Conservation (phyloP, 2,329 filamentous ascomycete species). For the Chrysosphaeria jannelii region DNA sequence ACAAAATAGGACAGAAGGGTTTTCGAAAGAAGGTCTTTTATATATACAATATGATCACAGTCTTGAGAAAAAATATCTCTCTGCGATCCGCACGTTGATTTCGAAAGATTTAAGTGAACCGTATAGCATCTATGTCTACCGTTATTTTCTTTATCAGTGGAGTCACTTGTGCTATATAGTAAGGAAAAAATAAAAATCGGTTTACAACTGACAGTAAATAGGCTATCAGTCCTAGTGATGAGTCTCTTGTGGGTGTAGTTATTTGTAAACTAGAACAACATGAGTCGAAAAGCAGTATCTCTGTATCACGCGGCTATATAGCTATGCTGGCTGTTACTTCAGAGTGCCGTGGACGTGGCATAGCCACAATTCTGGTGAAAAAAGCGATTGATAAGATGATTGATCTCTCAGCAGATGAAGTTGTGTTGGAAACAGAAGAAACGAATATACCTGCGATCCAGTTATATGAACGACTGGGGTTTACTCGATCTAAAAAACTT, state of each 20-base stretch:
- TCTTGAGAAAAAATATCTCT: conserved; percentile 35
- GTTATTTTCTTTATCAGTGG: conserved; percentile 97
- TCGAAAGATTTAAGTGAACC: conserved; percentile 91
- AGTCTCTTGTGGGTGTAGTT: conserved; percentile 57
- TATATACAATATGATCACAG: conserved; percentile 32
- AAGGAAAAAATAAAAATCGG: no score
- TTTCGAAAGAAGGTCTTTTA: no score
- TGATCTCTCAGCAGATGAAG: conserved; percentile 57
- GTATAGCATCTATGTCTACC: conserved; percentile 97
- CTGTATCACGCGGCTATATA: conserved; percentile 67
- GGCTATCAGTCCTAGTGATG: conserved; percentile 27
- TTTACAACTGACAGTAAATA: no score
- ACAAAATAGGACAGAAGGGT: no score
- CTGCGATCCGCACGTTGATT: conserved; percentile 72
- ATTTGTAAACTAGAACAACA: conserved; percentile 87
- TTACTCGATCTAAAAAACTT: conserved; percentile 69
- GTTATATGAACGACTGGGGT: conserved; percentile 76
- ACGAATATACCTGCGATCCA: conserved; percentile 73
- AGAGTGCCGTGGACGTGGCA: conserved; percentile 51
- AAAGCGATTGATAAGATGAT: conserved; percentile 81
- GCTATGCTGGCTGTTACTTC: conserved; percentile 90
- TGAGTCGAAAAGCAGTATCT: conserved; percentile 44
- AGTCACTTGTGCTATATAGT: conserved; percentile 92
- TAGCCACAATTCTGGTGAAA: conserved; percentile 68
- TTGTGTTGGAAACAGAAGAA: conserved; percentile 88